Evolutionary conservation across 73 alveolate species (phyloP).

Genomic region (Uronychia binucleata): DNA sequence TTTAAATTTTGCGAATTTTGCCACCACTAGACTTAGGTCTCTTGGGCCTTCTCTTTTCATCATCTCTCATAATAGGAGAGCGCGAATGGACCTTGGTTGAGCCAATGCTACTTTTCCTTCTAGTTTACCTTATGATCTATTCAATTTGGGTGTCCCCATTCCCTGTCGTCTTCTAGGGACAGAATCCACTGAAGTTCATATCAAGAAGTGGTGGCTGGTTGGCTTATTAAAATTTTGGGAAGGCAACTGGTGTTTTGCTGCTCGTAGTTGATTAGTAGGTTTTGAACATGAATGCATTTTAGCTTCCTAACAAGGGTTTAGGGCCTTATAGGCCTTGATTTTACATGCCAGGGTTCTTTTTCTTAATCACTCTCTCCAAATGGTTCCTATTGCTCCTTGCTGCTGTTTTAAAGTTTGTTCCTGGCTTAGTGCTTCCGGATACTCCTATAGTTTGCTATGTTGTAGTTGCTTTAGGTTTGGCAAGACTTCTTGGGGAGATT

Average conservation of each 20-base stretch:
- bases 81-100: background rate
- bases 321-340: background rate
- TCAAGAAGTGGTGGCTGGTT: too few relatives aligned
- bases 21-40: background rate
- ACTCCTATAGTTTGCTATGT: too few relatives aligned
- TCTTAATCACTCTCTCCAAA: background rate
- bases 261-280: background rate
- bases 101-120: background rate
- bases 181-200: too few relatives aligned
- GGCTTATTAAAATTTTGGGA: background rate
- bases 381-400: conserved; percentile 3
- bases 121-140: background rate
- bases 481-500: background rate
- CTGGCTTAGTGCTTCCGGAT: background rate
- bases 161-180: too few relatives aligned
- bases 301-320: background rate
- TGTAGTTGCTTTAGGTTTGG: background rate
- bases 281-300: background rate
- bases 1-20: background rate
- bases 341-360: background rate
- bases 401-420: background rate
- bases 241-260: background rate
- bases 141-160: too few relatives aligned
- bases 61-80: background rate
- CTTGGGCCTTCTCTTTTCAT: background rate